phyloP scores from a whole-genome alignment of 1,284 basidiomycete genomes.

The Agroathelia rolfsii region DNA sequence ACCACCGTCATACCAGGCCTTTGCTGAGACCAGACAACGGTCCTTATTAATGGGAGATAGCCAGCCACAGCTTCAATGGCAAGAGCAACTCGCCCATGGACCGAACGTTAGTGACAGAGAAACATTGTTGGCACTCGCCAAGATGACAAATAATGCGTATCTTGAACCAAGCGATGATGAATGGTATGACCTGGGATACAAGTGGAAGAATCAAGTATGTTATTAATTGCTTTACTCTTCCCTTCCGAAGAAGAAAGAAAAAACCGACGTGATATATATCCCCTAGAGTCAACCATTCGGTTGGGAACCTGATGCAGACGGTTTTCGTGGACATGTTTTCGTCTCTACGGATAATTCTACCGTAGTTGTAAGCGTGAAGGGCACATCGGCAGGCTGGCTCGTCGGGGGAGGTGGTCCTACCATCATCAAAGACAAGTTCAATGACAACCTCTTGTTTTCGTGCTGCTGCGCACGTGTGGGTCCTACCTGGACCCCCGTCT shows the following conservation, averaged over 20 bases:
- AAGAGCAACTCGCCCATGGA: slow-evolving; percentile 38
- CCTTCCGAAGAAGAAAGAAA: not conserved
- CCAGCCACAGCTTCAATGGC: slow-evolving; percentile 51
- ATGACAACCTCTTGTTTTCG: slow-evolving; percentile 94
- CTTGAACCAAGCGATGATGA: slow-evolving; percentile 53
- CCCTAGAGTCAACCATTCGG: slow-evolving; percentile 85
- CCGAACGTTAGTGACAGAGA: slow-evolving; percentile 74
- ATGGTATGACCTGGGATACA: slow-evolving; percentile 76
- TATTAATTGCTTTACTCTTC: slow-evolving; percentile 4
- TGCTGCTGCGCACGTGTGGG: slow-evolving; percentile 96
- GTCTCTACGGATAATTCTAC: slow-evolving; percentile 72
- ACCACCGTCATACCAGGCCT: slow-evolving; percentile 40
- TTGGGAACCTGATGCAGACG: slow-evolving; percentile 75
- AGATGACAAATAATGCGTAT: slow-evolving; percentile 91
- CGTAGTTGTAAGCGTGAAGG: slow-evolving; percentile 89
- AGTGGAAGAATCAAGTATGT: slow-evolving; percentile 58
- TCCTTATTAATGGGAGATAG: slow-evolving; percentile 40
- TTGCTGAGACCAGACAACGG: slow-evolving; percentile 40
- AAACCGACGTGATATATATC: not conserved
- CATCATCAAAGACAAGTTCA: slow-evolving; percentile 88
- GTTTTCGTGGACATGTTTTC: slow-evolving; percentile 90
- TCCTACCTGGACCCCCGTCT: slow-evolving; percentile 86
- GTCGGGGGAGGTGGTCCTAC: slow-evolving; percentile 50
- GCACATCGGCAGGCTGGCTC: slow-evolving; percentile 57
- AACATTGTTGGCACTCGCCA: slow-evolving; percentile 78